Conservation (phyloP, 1,139 yeast species). For the Lodderomyces jiufengensis region DNA sequence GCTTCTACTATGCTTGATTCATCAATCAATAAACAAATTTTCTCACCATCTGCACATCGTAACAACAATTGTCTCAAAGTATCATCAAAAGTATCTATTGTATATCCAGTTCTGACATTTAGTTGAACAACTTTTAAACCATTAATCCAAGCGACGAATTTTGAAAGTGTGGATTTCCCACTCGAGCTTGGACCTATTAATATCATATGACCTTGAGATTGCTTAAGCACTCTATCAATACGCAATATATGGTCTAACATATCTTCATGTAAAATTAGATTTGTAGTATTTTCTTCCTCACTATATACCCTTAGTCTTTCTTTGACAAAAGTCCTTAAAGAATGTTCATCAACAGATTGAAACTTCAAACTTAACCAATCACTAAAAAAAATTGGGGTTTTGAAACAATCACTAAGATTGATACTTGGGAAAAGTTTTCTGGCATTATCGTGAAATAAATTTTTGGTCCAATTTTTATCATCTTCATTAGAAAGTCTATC, state of each 20-base stretch:
- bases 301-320: conserved; percentile 70
- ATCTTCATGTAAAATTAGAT: conserved; percentile 65
- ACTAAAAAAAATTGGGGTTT: conserved; percentile 59
- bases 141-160: conserved; percentile 90
- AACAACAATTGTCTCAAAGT: conserved; percentile 54
- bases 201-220: conserved; percentile 88
- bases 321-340: conserved; percentile 50
- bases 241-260: conserved; percentile 72
- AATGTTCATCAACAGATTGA: conserved; percentile 49
- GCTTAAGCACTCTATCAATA: conserved; percentile 78
- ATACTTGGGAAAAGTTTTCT: conserved; percentile 44
- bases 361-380: conserved; percentile 72
- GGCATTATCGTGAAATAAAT: conserved; percentile 38
- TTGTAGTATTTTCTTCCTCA: conserved; percentile 69
- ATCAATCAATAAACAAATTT: conserved; percentile 71
- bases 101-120: conserved; percentile 51
- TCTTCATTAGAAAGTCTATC: conserved; percentile 57
- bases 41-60: conserved; percentile 52
- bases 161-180: conserved; percentile 74
- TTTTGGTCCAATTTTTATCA: conserved; percentile 54
- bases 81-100: conserved; percentile 63
- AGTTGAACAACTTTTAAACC: conserved; percentile 66
- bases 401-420: conserved; percentile 32
- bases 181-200: conserved; percentile 83
- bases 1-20: conserved; percentile 77